Conservation (phyloP, 2,329 filamentous ascomycete genomes). For the Orbilia brochopaga region DNA sequence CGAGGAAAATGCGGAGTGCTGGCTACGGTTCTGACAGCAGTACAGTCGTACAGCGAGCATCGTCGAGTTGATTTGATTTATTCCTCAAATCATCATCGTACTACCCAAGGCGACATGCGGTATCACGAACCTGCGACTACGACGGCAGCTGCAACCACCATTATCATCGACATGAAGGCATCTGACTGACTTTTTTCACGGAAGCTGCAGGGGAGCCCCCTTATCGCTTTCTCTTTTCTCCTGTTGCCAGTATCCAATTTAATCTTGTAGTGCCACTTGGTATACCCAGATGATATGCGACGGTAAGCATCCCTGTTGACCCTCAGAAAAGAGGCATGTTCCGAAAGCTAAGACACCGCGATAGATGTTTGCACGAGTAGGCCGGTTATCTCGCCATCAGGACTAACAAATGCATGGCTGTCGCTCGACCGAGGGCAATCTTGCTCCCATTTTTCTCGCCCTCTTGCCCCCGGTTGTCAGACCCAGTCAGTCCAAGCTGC, state of each 20-base stretch:
- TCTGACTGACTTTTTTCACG: constrained; percentile 4
- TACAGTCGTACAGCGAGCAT: neutral
- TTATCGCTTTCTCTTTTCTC: too few relatives aligned
- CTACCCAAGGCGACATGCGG: constrained; percentile 15
- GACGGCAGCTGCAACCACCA: too few relatives aligned
- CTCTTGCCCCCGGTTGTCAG: neutral
- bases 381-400: neutral
- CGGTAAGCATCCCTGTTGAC: constrained; percentile 9
- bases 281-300: constrained; percentile 37
- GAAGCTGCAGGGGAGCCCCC: neutral
- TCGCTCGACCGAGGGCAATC: constrained; percentile 20
- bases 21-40: too few relatives aligned
- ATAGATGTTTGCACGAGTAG: constrained; percentile 21
- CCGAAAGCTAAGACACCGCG: constrained; percentile 20
- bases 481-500: constrained; percentile 9
- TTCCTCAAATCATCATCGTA: constrained; percentile 25
- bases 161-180: too few relatives aligned
- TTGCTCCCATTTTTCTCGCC: constrained; percentile 13
- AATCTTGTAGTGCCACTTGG: constrained; percentile 23
- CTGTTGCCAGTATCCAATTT: constrained; percentile 19
- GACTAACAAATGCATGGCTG: constrained; percentile 32
- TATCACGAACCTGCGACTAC: constrained; percentile 15
- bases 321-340: constrained; percentile 21
- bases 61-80: constrained; percentile 6
- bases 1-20: too few relatives aligned